Base-by-base conservation (phyloP, 2,329 filamentous ascomycete species). In the Fusarium bulbicola region DNA sequence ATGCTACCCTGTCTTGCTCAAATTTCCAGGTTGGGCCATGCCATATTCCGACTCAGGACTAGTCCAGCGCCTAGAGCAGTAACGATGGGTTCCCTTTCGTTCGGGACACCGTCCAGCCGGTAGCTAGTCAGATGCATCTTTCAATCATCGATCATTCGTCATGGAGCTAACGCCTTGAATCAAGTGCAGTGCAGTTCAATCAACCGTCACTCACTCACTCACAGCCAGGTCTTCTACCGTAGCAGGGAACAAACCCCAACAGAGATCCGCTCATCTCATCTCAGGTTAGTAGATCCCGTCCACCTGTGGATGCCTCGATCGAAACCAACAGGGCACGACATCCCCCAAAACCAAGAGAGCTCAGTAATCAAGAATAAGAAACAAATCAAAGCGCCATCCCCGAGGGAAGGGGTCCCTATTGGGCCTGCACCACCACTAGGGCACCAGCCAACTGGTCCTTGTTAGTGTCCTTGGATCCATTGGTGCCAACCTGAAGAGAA, bases 301-400 rank as follows among this genome's bases (percentile, higher is more conserved):
- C 21, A 21, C 21, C 11, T 49, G 28, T 49, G 21, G 15, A 49
- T 32, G 46, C 28, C 32, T 28, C 11, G 28, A 32, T 34, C 45
- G 40, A 49, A 43, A 50, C 43, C 14, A 34, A 43, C 49, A 57
- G 39, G 49, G 24, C 36, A 59, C 16, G 34, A 30, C 30, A 64
- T 56, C 34, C 59, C 34, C 24, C 43, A 57, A 47, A 54, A 43
- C 24, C 45, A 45, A 57, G 56, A 64, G 60, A 46, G 39, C 54
- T 46, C 57, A 68, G 58, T 58, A 68, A 57, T 63, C 53, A 72
- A 59, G 63, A 72, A 56, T 59, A 72, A 68, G 68, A 68, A 72
- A 54, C 59, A 59, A 72, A 72, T 64, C 63, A 64, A 72, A 65
- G 59, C 68, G 68, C 69, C 69, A 65, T 72, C 58, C 59, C 69